Conservation (phyloP, 805 yeast species). For the Metschnikowia noctiluminum region DNA sequence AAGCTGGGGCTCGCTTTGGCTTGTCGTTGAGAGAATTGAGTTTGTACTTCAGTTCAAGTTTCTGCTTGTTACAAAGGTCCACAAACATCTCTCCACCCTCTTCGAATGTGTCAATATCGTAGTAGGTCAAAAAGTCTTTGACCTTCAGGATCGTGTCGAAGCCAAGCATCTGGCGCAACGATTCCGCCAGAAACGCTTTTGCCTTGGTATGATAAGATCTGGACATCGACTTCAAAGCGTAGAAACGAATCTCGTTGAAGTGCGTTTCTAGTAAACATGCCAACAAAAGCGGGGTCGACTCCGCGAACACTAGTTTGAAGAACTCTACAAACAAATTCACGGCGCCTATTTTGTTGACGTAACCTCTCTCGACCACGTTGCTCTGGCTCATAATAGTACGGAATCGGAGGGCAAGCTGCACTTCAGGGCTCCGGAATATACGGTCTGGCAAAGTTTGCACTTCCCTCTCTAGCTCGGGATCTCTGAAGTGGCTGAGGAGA, state of each 20-base stretch:
- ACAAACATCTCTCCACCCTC: conserved; percentile 30
- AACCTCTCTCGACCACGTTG: conserved; percentile 52
- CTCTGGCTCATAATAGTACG: conserved; percentile 67
- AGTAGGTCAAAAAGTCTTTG: conserved; percentile 56
- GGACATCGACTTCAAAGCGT: conserved; percentile 65
- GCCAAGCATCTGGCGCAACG: conserved; percentile 53
- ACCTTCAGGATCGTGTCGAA: conserved; percentile 62
- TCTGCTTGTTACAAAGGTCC: conserved; percentile 42
- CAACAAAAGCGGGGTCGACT: conserved; percentile 58
- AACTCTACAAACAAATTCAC: conserved; percentile 60
- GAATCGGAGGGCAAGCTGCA: conserved; percentile 70
- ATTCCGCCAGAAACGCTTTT: conserved; percentile 53
- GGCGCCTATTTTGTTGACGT: conserved; percentile 48
- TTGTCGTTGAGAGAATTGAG: conserved; percentile 37
- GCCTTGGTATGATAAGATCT: conserved; percentile 67
- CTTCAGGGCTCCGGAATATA: conserved; percentile 50
- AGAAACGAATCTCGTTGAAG: conserved; percentile 73
- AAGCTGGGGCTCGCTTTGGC: conserved; percentile 35
- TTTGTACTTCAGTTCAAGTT: conserved; percentile 37
- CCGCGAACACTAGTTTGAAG: conserved; percentile 50
- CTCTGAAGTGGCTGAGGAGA: conserved; percentile 72
- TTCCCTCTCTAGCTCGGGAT: conserved; percentile 79
- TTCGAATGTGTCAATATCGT: conserved; percentile 46
- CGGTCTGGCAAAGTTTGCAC: conserved; percentile 62
- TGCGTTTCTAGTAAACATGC: conserved; percentile 76